Evolutionary conservation across 805 yeast genomes (phyloP), one percentile per base, ranked within the genome.

Genomic region (Wickerhamiella dianesei): DNA sequence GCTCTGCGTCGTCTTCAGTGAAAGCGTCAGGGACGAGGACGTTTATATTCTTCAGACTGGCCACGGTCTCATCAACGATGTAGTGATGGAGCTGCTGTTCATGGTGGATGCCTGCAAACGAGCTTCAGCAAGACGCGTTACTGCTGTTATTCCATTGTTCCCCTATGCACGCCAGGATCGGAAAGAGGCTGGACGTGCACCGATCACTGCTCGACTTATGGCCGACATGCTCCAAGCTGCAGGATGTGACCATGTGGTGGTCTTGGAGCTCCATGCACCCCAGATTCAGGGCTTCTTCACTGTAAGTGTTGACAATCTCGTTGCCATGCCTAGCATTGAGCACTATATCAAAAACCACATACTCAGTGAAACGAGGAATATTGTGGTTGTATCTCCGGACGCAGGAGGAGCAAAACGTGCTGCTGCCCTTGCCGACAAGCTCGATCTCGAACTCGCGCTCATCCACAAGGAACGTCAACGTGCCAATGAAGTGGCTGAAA

Each of bases 401-500:
- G 98, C 98, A 2, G 98, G 98, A 57, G 98, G 98, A 51, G 98
- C 98, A 44, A 92, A 92, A 66, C 77, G 98, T 56, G 98, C 89
- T 20, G 97, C 98, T 1, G 80, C 89, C 3, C 70, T 92, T 48
- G 98, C 98, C n/a, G 98, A 89, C 61, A 78, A 84, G 58, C 71
- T 92, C 52, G 97, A 92, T 59, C 73, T 89, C 55, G 87, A 83
- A 62, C 89, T 92, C 67, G 98, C 98, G 1, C 75, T 92, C 63
- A 92, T 92, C 60, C 98, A 92, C 70, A 92, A 92, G 66, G 98
- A 92, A 70, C 77, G 98, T 64, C 94, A 87, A 41, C 79, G 84
- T 59, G 97, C 98, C 43, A 92, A 92, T 63, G 98, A 92, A 67
- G 95, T 92, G 14, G 79, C 92, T n/a, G 74, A 83, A 55, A 92